Evolutionary conservation across 2,329 filamentous ascomycete genomes (phyloP).

Genomic region (Diaporthe caulivora): DNA sequence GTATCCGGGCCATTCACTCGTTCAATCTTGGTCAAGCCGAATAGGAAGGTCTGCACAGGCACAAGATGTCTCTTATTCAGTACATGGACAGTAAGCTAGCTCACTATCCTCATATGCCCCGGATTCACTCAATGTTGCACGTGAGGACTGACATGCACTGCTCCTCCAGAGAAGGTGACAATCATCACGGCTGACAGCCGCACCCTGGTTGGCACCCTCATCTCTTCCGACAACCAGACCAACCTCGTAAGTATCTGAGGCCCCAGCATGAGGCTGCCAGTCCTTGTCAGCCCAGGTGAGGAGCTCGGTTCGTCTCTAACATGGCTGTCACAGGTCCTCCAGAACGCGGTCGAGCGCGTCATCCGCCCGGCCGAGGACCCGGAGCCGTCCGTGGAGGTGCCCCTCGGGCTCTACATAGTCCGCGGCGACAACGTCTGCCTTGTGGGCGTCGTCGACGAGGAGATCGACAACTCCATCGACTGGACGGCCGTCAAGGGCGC

Average conservation of each 20-base stretch:
- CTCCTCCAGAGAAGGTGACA: constrained; percentile 81
- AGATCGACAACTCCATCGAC: constrained; percentile 89
- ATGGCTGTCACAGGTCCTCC: constrained; percentile 71
- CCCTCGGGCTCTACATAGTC: constrained; percentile 90
- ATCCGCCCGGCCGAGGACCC: constrained; percentile 88
- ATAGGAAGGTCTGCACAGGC: neutral
- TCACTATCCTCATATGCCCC: neutral
- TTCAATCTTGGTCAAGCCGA: constrained; percentile 3
- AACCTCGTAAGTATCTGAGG: constrained; percentile 75
- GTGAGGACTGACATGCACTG: neutral
- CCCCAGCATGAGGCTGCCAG: neutral
- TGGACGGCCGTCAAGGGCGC: constrained; percentile 91
- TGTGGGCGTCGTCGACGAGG: constrained; percentile 90
- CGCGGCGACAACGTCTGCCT: constrained; percentile 95
- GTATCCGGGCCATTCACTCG: neutral
- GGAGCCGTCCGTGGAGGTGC: constrained; percentile 83
- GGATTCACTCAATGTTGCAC: neutral
- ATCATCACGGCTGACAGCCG: constrained; percentile 94
- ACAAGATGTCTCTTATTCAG: constrained; percentile 47
- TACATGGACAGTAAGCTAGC: constrained; percentile 50
- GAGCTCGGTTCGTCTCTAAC: neutral
- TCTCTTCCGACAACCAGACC: constrained; percentile 90
- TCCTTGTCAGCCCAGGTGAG: neutral
- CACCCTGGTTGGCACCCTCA: constrained; percentile 83
- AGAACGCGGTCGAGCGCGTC: constrained; percentile 86